Conservation (phyloP, 2,329 filamentous ascomycete species). For the Penicillium digitatum region DNA sequence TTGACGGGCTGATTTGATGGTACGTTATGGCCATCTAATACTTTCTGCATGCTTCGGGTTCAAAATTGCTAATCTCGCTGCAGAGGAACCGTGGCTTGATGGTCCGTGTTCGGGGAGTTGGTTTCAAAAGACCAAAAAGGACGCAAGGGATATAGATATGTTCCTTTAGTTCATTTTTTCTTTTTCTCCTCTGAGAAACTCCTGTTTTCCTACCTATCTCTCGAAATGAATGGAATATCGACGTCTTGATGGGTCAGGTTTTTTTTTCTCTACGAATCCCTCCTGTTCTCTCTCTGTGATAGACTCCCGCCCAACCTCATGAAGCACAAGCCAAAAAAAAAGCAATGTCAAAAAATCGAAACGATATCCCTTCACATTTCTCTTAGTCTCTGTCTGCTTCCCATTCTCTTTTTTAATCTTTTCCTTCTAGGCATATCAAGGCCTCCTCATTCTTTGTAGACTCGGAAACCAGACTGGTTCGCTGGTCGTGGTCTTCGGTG, state of each 20-base stretch:
- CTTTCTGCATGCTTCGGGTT: neutral
- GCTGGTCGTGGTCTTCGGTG: slow-evolving; percentile 22
- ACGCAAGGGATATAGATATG: slow-evolving; percentile 17
- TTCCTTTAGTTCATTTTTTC: slow-evolving; percentile 17
- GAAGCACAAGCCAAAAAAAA: slow-evolving; percentile 16
- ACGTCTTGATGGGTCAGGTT: slow-evolving; percentile 26
- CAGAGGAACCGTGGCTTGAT: slow-evolving; percentile 26
- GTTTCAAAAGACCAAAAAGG: slow-evolving; percentile 19
- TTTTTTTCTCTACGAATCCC: slow-evolving; percentile 14
- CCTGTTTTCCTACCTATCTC: slow-evolving; percentile 29
- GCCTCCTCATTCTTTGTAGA: slow-evolving; percentile 40
- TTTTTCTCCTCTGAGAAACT: slow-evolving; percentile 20
- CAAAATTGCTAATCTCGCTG: neutral
- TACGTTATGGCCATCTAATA: slow-evolving; percentile 10
- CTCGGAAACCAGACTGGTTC: slow-evolving; percentile 23
- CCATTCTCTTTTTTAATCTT: neutral
- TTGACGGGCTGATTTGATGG: slow-evolving; percentile 29
- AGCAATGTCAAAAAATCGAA: slow-evolving; percentile 15
- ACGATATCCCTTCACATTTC: slow-evolving; percentile 4
- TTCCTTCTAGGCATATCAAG: slow-evolving; percentile 42
- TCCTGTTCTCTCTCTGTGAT: slow-evolving; percentile 17
- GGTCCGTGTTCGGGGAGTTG: slow-evolving; percentile 26
- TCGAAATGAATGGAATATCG: slow-evolving; percentile 29
- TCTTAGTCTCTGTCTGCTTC: neutral
- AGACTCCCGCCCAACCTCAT: slow-evolving; percentile 13